Conservation (phyloP, 1,139 yeast genomes). For the Waltiozyma solani region DNA sequence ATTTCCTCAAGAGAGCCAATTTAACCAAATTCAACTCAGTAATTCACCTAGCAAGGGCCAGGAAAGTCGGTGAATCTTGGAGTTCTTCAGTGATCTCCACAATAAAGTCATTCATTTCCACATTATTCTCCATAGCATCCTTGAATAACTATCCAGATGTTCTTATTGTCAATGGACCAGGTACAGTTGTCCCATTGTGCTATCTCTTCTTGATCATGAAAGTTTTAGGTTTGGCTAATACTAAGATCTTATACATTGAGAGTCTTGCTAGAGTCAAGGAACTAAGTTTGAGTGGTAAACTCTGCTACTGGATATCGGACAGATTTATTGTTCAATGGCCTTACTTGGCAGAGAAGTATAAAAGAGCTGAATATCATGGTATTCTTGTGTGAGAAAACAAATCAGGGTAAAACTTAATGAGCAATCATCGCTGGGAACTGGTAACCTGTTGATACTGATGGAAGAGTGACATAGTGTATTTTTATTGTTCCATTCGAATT, state of each 20-base stretch:
- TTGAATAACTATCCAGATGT: constrained; percentile 32
- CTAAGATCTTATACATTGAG: constrained; percentile 72
- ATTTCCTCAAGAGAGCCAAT: constrained; percentile 26
- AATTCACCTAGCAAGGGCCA: constrained; percentile 54
- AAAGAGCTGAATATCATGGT: constrained; percentile 69
- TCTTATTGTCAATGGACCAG: constrained; percentile 85
- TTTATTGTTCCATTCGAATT: too few relatives aligned
- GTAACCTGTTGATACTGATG: too few relatives aligned
- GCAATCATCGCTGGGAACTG: too few relatives aligned
- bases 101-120: constrained; percentile 6
- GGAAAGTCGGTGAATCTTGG: constrained; percentile 62
- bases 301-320: constrained; percentile 62
- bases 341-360: constrained; percentile 40
- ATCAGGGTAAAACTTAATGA: background rate
- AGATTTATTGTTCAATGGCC: constrained; percentile 90
- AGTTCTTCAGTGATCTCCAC: constrained; percentile 46
- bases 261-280: constrained; percentile 76
- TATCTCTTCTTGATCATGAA: constrained; percentile 35
- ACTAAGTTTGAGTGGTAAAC: constrained; percentile 67
- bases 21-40: constrained; percentile 11
- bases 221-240: constrained; percentile 38
- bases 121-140: constrained; percentile 5
- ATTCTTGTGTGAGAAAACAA: constrained; percentile 46
- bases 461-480: too few relatives aligned
- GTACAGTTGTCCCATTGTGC: constrained; percentile 70